Base-by-base conservation (phyloP, 2,329 filamentous ascomycete species). In the Cadophora luteo-olivacea region DNA sequence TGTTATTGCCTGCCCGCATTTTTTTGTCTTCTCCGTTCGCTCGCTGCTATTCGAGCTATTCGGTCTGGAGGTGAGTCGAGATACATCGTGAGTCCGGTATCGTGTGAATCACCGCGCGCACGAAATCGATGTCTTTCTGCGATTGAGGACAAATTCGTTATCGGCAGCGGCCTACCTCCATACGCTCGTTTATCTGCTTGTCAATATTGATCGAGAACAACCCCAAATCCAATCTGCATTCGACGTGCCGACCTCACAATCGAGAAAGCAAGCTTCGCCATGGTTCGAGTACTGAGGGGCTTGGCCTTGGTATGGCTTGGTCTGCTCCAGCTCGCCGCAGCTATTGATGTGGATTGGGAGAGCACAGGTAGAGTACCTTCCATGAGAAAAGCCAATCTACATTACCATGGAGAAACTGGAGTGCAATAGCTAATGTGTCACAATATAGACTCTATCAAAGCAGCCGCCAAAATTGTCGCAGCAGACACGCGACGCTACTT, bases 401-500 rank as follows among this genome's bases (percentile, higher is more conserved):
- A 29, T 29, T 29, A 3, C 29, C 29, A 29, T 29, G 29, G 29
- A 29, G 16, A 16, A 45, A 1, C 16, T 16, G 41, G 41, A 38
- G 32, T 22, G 6, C 16, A 54, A 49, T n/a, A 38, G 25, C 54
- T 58, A 36, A 65, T n/a, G n/a, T 49, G 29, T 32, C n/a, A 16
- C 33, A n/a, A 1, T 33, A 7, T 24, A 78, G 76, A 74, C 54
- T 75, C 75, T 4, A 73, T 78, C 58, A 78, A 78, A 67, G 48
- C 65, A 25, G 71, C 71, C 1, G 75, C 79, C 12, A 74, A 73
- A 52, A 73, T 70, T 41, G 70, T 76, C 24, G 83, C 84, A 4
- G 78, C 82, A 64, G 82, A 81, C 41, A 81, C 86, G 78, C 80
- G 86, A 78, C 76, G 76, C 32, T 84, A 82, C 71, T 87, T 87